A percentile compares a stretch with the other conserved stretches of the same genome.
phyloP scores from a whole-genome alignment of 139 green algal genomes.

The Zygnema circumcarinatum region DNA sequence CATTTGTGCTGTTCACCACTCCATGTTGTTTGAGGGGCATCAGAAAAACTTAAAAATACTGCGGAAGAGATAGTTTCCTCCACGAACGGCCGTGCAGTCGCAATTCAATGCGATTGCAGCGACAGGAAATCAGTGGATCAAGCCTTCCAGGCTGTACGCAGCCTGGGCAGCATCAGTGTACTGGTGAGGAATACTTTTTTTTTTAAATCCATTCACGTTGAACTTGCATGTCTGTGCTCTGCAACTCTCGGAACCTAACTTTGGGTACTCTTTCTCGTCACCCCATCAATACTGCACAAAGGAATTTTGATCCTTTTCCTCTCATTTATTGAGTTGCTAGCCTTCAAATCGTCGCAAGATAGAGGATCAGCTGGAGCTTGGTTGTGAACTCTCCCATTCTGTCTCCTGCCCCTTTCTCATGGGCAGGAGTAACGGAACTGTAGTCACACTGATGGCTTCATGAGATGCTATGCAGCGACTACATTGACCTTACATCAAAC shows the following conservation, averaged over 20 bases:
- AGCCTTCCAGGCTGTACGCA: conserved; percentile 17
- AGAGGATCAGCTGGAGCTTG: no score
- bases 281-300: no score
- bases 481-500: no score
- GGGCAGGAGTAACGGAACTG: no score
- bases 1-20: no score
- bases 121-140: conserved; percentile 14
- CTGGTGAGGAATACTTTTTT: conserved; percentile 18
- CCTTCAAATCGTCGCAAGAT: no score
- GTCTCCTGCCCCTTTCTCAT: no score
- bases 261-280: not conserved
- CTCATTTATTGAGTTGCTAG: no score
- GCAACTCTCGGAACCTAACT: not conserved
- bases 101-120: conserved; percentile 14
- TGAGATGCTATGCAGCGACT: no score
- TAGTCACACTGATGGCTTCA: no score
- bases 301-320: no score
- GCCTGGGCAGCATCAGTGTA: conserved; percentile 14
- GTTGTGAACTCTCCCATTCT: no score
- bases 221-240: not conserved
- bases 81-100: not conserved
- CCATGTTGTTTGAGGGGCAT: not conserved
- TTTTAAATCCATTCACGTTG: not conserved
- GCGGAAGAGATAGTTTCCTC: conserved; percentile 3
- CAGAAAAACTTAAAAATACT: conserved; percentile 1